Percentiles rank a stretch among this genome's conserved stretches.
These are phyloP conservation scores for Smallanthus sonchifolius DNA, from an alignment of 129 eudicot genomes.

Conservation along the genomic window DNA sequence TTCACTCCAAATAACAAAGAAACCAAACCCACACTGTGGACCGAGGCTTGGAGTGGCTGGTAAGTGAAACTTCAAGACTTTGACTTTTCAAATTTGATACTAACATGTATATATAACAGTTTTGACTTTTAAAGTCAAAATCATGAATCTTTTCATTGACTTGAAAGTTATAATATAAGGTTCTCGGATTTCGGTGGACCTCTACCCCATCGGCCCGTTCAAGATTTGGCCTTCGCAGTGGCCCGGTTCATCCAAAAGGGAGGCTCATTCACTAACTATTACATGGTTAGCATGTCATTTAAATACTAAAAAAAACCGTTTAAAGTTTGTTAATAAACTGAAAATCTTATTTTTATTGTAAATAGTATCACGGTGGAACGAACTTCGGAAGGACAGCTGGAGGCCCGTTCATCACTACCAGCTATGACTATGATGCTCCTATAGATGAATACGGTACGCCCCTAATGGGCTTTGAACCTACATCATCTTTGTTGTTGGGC, in stretches of 20 bases:
- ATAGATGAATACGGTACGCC: constrained; percentile 89
- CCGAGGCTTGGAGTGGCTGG: constrained; percentile 99
- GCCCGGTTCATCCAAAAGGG: constrained; percentile 88
- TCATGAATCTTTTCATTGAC: constrained; percentile 4
- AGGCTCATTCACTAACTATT: constrained; percentile 86
- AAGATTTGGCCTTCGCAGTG: constrained; percentile 88
- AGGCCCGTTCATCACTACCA: constrained; percentile 98
- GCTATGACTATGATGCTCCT: constrained; percentile 99
- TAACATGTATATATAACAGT: not conserved
- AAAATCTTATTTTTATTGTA: not conserved
- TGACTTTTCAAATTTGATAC: not conserved
- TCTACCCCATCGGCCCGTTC: constrained; percentile 71
- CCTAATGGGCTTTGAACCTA: not conserved
- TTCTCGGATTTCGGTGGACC: constrained; percentile 86
- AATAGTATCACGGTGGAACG: constrained; percentile 94
- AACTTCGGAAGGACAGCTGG: constrained; percentile 99
- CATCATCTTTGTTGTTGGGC: not conserved
- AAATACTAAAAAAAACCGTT: not conserved
- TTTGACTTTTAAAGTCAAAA: constrained; percentile 21
- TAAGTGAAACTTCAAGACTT: constrained; percentile 18
- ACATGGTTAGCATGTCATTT: constrained; percentile 57
- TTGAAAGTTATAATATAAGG: constrained; percentile 35
- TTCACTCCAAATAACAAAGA: constrained; percentile 79
- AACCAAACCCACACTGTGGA: constrained; percentile 88
- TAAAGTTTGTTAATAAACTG: not conserved